Evolutionary conservation across 1,284 basidiomycete genomes (phyloP), one percentile per base, ranked within the genome.

Genomic region (Microbotryum intermedium): DNA sequence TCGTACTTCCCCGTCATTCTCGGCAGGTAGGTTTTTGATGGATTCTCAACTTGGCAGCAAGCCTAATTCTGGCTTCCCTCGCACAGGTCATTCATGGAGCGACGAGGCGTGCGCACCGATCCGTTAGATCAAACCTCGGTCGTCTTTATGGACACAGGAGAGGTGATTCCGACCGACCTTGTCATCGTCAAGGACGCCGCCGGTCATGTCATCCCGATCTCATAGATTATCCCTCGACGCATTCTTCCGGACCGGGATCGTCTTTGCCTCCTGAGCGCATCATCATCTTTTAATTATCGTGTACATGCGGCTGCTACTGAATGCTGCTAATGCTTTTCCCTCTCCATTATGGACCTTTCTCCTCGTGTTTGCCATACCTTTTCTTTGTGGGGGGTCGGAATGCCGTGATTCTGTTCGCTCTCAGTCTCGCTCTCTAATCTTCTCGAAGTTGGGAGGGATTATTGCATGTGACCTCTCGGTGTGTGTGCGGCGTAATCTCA

Each of bases 1-100:
- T 85, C 86, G 25, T 93, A 97, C 74, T 98, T 98, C 76, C 93
- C 97, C 70, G 90, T 97, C 53, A 88, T 97, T 23, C 81, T 98
- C 3, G 94, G 94, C 4, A 82, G 94, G 47, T 68, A 10, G 28
- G 67, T 55, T 18, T 25, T 11, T 8, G 7, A n/a, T 20, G 5
- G 9, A 45, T n/a, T 16, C 11, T 30, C 7, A 30, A 10, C 2
- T 16, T 25, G 3, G 7, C n/a, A 21, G 7, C 10, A 26, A 6
- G 28, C 10, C 49, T 42, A 2, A 20, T 34, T 16, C 29, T 9
- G 9, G 11, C 42, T 26, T 21, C 26, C 1, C n/a, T 18, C 30
- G 28, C 23, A n/a, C 54, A 69, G 70, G 25, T 86, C 88, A 34
- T 98, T 97, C 78, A 87, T 93, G 75, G 95, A 98, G 76, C 84